A percentile compares a stretch with the other conserved stretches of the same genome.
These are phyloP conservation scores for Sporothrix sp. DNA, from an alignment of 2,329 filamentous ascomycete genomes.

Conservation along the genomic window DNA sequence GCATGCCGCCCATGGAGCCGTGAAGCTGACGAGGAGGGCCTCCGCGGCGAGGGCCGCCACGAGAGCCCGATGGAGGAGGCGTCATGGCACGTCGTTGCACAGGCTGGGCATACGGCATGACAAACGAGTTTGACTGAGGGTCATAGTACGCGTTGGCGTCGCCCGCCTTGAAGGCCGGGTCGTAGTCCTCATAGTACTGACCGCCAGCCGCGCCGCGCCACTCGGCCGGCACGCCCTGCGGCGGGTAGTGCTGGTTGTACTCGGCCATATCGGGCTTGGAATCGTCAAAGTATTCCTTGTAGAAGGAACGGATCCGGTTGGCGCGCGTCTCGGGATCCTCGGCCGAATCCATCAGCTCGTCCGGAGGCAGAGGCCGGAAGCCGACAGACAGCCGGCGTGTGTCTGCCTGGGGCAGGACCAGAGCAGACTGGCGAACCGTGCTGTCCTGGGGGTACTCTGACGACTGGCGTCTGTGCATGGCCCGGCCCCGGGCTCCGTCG, in stretches of 20 bases:
- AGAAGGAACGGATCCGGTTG: constrained; percentile 95
- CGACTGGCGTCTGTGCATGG: constrained; percentile 21
- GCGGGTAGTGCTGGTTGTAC: constrained; percentile 21
- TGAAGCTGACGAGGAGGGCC: constrained; percentile 33
- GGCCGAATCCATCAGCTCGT: constrained; percentile 63
- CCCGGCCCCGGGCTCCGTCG: constrained; percentile 17
- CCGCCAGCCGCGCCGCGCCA: constrained; percentile 15
- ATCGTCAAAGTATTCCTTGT: constrained; percentile 98
- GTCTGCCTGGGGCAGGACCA: constrained; percentile 47
- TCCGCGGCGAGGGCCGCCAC: constrained; percentile 22
- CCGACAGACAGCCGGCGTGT: constrained; percentile 56
- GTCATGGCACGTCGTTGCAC: constrained; percentile 90
- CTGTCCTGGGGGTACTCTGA: constrained; percentile 19
- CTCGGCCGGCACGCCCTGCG: constrained; percentile 12
- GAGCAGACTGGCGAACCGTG: constrained; percentile 22
- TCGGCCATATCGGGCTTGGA: constrained; percentile 37
- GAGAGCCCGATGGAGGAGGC: constrained; percentile 59
- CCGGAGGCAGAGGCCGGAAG: constrained; percentile 77
- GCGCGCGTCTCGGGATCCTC: constrained; percentile 92
- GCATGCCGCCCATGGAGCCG: constrained; percentile 38
- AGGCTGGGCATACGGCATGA: constrained; percentile 76
- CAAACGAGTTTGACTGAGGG: constrained; percentile 58
- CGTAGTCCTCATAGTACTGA: constrained; percentile 67
- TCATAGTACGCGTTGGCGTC: constrained; percentile 56
- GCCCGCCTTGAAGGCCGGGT: constrained; percentile 52